Evolutionary conservation across 2,329 filamentous ascomycete genomes (phyloP).

Genomic region (Ploettnerulaceae sp.): DNA sequence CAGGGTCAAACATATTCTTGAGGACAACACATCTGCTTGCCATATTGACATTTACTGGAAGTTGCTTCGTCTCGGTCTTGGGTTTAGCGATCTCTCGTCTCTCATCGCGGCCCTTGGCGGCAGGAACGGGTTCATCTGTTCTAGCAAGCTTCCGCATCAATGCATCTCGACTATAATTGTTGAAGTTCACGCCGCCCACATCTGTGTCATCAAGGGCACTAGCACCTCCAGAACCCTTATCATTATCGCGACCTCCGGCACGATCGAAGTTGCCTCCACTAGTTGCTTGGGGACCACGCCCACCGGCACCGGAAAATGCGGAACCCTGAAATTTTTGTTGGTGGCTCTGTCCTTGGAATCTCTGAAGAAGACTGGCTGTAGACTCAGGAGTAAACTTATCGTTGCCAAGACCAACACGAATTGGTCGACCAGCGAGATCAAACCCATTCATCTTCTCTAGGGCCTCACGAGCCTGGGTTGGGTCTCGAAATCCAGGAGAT

Average conservation of each 20-base stretch:
- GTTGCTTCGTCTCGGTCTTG: conserved; percentile 71
- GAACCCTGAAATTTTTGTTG: conserved; percentile 78
- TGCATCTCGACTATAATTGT: conserved; percentile 96
- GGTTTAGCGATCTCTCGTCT: conserved; percentile 71
- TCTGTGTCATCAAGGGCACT: conserved; percentile 97
- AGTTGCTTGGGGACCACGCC: conserved; percentile 77
- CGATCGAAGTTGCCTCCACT: conserved; percentile 78
- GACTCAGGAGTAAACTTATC: conserved; percentile 99
- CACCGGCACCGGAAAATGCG: conserved; percentile 83
- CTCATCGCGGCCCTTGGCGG: conserved; percentile 49
- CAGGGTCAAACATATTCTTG: conserved; percentile 90
- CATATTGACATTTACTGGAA: conserved; percentile 84
- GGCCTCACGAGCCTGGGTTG: conserved; percentile 85
- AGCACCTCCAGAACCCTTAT: conserved; percentile 81
- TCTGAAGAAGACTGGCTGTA: conserved; percentile 85
- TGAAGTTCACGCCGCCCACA: conserved; percentile 98
- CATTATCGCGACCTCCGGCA: conserved; percentile 79
- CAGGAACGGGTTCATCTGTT: conserved; percentile 73
- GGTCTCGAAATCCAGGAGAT: conserved; percentile 73
- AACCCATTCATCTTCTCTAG: conserved; percentile 99
- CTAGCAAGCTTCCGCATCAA: conserved; percentile 98
- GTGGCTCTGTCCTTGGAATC: conserved; percentile 76
- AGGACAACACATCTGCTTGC: conserved; percentile 90
- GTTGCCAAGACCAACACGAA: conserved; percentile 97
- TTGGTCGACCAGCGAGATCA: conserved; percentile 92